Evolutionary conservation across 2,329 filamentous ascomycete genomes (phyloP), one percentile per base, ranked within the genome.

Genomic region (Microcyclospora pomicola): DNA sequence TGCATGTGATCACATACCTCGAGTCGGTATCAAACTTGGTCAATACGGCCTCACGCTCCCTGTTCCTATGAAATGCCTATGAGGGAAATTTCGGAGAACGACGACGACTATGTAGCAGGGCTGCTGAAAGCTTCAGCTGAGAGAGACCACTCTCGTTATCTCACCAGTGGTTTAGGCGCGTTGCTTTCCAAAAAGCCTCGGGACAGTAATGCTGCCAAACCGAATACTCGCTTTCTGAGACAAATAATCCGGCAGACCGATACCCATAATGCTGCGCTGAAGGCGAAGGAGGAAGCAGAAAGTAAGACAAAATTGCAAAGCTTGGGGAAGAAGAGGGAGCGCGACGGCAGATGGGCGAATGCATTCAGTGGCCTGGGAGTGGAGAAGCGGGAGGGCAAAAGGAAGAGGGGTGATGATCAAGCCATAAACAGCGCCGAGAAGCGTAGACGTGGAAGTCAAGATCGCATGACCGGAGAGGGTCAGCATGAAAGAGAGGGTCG

Each of bases 201-300:
- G 36, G 19, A 24, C 5, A 41, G 44, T 12, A 47, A 54, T 46
- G 73, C 71, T 45, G 84, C 83, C 1, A 95, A 88, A 56, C 87
- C 88, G 2, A 96, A 98, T 53, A 95, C 83, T 0, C 74, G 82
- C 27, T 96, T 96, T 56, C 65, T 98, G 31, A 78, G 78, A 41
- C 81, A 91, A 52, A 82, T 96, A 40, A 84, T 98, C 44, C 81
- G 80, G 45, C 82, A 91, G 48, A 92, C 85, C 7, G 82, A 92
- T 50, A 80, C 63, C 38, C 88, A 98, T 62, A 98, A 98, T 69
- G 77, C 82, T 15, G 82, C 84, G 1, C 67, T 96, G 24, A 73
- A 85, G 13, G 83, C 82, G 1, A 92, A 80, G 53, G 88, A 96
- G 58, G 77, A 79, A 16, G 76, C 81, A 34, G 87, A 96, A 47